Percentiles rank a stretch among this genome's conserved stretches.
These are phyloP conservation scores for Cystofilobasidium ferigula DNA, from an alignment of 768 basidiomycete genomes.

Conservation along the genomic window DNA sequence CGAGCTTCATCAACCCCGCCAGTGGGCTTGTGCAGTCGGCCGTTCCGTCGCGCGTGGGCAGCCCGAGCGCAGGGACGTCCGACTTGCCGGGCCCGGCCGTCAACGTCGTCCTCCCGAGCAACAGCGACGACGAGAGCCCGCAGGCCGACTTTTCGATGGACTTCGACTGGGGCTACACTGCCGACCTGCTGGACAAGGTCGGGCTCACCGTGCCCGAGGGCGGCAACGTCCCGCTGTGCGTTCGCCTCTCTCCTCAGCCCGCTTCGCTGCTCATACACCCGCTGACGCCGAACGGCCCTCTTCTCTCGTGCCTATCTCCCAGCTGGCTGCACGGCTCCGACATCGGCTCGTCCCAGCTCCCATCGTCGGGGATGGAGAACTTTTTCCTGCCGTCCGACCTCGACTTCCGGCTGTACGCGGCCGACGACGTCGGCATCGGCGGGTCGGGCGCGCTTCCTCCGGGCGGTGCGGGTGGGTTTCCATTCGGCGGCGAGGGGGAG, in stretches of 20 bases:
- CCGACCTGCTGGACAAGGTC: slow-evolving; percentile 23
- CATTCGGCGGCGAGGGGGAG: neutral
- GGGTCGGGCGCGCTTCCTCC: neutral
- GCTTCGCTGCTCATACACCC: neutral
- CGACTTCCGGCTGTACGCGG: slow-evolving; percentile 18
- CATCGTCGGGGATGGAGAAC: slow-evolving; percentile 19
- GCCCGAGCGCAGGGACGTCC: slow-evolving; percentile 3
- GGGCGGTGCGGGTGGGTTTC: neutral
- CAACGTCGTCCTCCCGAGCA: neutral
- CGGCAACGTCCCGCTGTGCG: slow-evolving; percentile 18
- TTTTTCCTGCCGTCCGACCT: slow-evolving; percentile 16
- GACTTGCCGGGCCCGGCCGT: neutral
- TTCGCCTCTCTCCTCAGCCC: neutral
- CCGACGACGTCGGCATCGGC: neutral
- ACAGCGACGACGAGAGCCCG: slow-evolving; percentile 15
- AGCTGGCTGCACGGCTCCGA: slow-evolving; percentile 24
- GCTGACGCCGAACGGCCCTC: neutral
- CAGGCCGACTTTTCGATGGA: slow-evolving; percentile 23
- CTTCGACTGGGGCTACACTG: slow-evolving; percentile 20
- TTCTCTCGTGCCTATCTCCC: neutral
- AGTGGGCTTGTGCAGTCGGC: slow-evolving; percentile 12
- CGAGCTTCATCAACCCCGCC: slow-evolving; percentile 21
- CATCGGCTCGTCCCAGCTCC: slow-evolving; percentile 21
- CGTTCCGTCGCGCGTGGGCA: neutral
- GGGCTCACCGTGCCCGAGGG: slow-evolving; percentile 15